Conservation (phyloP, 768 basidiomycete species). For the Calocybe cyanea region DNA sequence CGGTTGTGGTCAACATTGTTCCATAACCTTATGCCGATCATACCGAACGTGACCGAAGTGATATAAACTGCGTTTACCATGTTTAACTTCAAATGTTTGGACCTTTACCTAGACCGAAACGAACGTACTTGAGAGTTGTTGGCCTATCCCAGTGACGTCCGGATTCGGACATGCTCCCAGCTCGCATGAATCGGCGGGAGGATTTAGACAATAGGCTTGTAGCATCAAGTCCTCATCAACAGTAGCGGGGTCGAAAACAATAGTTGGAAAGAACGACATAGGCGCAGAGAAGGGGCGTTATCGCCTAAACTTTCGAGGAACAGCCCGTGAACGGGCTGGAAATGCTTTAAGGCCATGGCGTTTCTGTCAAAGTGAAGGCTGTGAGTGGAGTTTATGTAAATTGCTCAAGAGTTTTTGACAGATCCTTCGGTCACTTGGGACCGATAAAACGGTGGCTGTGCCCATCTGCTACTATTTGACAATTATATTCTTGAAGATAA, state of each 20-base stretch:
- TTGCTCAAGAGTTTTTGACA: no score
- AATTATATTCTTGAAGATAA: no score
- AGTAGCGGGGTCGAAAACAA: slow-evolving; percentile 1
- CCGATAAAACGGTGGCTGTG: no score
- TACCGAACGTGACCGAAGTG: slow-evolving; percentile 7
- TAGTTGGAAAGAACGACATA: no score
- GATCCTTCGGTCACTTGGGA: no score
- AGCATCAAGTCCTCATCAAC: background rate
- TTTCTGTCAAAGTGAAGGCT: no score
- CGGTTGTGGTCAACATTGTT: background rate
- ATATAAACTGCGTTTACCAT: slow-evolving; percentile 4
- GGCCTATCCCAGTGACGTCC: slow-evolving; percentile 19
- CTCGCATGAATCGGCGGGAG: slow-evolving; percentile 11
- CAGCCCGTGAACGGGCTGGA: no score
- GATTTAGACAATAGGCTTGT: slow-evolving; percentile 17
- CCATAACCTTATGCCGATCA: background rate
- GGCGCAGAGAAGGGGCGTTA: no score
- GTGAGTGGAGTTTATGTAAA: no score
- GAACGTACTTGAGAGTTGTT: slow-evolving; percentile 17
- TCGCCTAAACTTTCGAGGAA: no score
- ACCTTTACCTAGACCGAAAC: background rate
- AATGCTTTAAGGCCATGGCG: no score
- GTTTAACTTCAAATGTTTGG: background rate
- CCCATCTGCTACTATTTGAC: no score
- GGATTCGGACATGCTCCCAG: slow-evolving; percentile 18